Conservation (phyloP, 2,329 filamentous ascomycete genomes). For the Sclerotinia glacialis region DNA sequence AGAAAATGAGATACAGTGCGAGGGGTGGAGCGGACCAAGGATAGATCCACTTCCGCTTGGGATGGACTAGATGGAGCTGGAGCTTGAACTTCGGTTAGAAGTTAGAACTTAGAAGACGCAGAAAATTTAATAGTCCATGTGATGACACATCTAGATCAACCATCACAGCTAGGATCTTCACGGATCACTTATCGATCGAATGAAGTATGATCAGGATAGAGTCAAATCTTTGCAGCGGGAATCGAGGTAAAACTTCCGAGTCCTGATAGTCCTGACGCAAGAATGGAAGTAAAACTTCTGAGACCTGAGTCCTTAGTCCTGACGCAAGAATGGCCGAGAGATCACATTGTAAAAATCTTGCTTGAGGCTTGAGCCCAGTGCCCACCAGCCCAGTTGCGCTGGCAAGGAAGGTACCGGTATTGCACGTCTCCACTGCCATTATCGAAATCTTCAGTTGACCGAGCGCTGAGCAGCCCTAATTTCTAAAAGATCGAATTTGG, state of each 20-base stretch:
- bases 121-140: not conserved
- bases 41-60: not conserved
- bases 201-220: not conserved
- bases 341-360: not conserved
- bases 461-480: not conserved
- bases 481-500: not conserved
- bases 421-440: not conserved
- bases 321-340: not conserved
- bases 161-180: not conserved
- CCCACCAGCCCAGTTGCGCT: conserved; percentile 6
- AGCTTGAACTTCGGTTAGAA: not conserved
- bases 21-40: conserved; percentile 2
- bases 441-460: not conserved
- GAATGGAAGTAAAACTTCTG: not conserved
- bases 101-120: not conserved
- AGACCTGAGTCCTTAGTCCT: no score
- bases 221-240: not conserved
- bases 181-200: not conserved
- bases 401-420: not conserved
- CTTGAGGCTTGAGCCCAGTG: not conserved
- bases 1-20: not conserved
- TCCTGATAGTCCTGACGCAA: no score
- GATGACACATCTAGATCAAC: conserved; percentile 2
- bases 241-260: no score
- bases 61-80: not conserved